These are phyloP conservation scores for Meyerozyma smithsonii DNA, from an alignment of 1,139 yeast species.

Conservation along the genomic window DNA sequence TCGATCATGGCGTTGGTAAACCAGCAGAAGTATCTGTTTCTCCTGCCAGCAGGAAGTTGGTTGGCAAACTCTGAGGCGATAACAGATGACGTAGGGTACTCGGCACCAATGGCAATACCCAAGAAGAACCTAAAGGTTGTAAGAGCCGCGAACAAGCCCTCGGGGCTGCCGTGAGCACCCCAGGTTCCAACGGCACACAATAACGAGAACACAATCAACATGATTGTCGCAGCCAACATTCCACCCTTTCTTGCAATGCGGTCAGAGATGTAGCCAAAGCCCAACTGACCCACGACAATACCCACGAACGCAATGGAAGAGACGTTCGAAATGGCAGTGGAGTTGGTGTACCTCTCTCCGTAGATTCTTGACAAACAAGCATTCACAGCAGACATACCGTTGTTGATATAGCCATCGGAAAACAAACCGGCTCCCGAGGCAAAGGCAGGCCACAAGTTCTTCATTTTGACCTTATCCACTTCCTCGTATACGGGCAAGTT, in stretches of 20 bases:
- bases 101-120: conserved; percentile 85
- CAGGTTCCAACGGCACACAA: conserved; percentile 66
- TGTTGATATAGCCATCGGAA: conserved; percentile 87
- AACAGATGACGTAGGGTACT: conserved; percentile 90
- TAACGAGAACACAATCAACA: conserved; percentile 71
- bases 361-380: conserved; percentile 64
- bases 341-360: conserved; percentile 54
- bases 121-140: conserved; percentile 82
- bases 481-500: conserved; percentile 5
- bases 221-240: conserved; percentile 69
- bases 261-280: conserved; percentile 78
- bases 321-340: conserved; percentile 70
- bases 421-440: conserved; percentile 90
- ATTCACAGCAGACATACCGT: conserved; percentile 72
- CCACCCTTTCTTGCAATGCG: conserved; percentile 73
- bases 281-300: conserved; percentile 80
- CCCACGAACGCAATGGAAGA: conserved; percentile 91
- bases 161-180: conserved; percentile 58
- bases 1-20: conserved; percentile 90
- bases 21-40: conserved; percentile 87
- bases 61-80: conserved; percentile 92
- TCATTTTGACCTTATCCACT: conserved; percentile 12
- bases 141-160: conserved; percentile 76
- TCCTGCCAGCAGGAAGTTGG: conserved; percentile 67
- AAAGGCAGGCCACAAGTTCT: conserved; percentile 62